Conservation (phyloP, 768 basidiomycete species). For the Trametes gibbosa region DNA sequence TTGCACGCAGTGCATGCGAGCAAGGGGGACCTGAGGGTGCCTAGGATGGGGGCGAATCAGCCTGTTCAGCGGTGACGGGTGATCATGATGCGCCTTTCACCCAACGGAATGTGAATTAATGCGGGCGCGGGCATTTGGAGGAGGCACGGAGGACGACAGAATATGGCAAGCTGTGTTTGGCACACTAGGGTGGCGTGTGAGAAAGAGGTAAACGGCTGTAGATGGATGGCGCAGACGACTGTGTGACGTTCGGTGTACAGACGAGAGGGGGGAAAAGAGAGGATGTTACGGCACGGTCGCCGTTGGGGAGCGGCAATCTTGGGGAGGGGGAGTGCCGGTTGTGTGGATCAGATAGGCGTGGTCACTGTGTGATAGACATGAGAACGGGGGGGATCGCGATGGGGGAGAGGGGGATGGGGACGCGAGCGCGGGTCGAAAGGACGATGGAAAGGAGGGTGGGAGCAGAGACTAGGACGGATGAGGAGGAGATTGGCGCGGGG, state of each 20-base stretch:
- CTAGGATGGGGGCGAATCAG: background rate
- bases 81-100: background rate
- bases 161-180: background rate
- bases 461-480: background rate
- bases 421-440: background rate
- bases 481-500: background rate
- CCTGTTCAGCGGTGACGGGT: background rate
- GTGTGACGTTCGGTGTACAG: background rate
- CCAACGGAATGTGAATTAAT: too few species aligned
- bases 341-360: conserved; percentile 12
- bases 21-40: background rate
- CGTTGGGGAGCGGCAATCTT: background rate
- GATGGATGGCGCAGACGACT: background rate
- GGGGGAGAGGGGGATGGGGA: background rate
- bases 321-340: background rate
- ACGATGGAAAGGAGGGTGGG: background rate
- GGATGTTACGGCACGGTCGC: background rate
- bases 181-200: background rate
- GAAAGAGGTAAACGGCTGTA: background rate
- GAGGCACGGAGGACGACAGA: too few species aligned
- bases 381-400: conserved; percentile 1
- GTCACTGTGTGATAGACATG: conserved; percentile 12
- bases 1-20: background rate
- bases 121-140: too few species aligned
- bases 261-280: background rate